Evolutionary conservation across 23 red algal genomes (phyloP), one percentile per base, ranked within the genome.

Genomic region (Gracilaria vermiculophylla): DNA sequence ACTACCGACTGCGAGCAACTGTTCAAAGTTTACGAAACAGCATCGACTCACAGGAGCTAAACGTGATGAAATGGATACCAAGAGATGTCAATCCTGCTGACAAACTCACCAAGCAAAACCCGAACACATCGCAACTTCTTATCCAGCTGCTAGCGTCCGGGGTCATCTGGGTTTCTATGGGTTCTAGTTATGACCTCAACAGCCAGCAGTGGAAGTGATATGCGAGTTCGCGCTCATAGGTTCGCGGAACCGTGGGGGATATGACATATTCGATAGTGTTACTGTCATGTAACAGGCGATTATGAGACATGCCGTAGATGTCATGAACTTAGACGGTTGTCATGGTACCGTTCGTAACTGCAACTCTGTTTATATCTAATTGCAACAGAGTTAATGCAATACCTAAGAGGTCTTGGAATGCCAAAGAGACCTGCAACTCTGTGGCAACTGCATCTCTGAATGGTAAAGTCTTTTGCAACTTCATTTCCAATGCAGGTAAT

Each of bases 41-140:
- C 29, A 69, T 85, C 64, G 80, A 85, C 23, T 69, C 56, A 17
- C 55, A 36, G 0, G 56, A 85, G 43, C 39, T 69, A 13, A 36
- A 85, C 61, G 17, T 47, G 21, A 85, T 85, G 58, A 39, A 60
- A 34, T 85, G n/a, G 80, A 85, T 85, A 19, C 33, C 80, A 7
- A 34, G 80, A 4, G 43, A 5, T 6, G 0, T 0, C 27, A 85
- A 85, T 43, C 0, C 64, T 19, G 27, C 80, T 14, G 57, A 85
- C 35, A 34, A 56, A 27, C 5, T 85, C 17, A 85, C 80, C 27
- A 85, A 85, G 49, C 13, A 31, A n/a, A 85, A 85, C 15, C 57
- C 31, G 21, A 70, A 72, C n/a, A 69, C 12, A 14, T 85, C 57
- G 12, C 13, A 14, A 69, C 80, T 81, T 6, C 21, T 27, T 0